Evolutionary conservation across 805 yeast species (phyloP).

Genomic region (Yamadazyma philogaea): DNA sequence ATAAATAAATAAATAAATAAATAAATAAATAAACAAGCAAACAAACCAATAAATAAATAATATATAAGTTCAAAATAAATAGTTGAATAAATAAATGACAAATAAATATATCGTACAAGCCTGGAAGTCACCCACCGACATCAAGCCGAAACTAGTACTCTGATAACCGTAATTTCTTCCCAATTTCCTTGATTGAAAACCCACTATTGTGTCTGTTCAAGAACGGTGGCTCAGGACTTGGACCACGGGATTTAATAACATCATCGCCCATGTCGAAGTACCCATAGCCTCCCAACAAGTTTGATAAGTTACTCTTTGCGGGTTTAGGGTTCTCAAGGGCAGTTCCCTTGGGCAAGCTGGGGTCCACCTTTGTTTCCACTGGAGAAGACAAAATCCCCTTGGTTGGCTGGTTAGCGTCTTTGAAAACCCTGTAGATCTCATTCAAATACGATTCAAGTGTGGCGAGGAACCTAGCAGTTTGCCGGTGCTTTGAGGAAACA

Average conservation of each 20-base stretch:
- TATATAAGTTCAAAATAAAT: no score
- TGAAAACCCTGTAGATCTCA: slow-evolving; percentile 39
- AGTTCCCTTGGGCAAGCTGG: not conserved
- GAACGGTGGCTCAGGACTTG: slow-evolving; percentile 54
- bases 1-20: slow-evolving; percentile 9
- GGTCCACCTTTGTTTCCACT: slow-evolving; percentile 23
- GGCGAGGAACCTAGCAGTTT: slow-evolving; percentile 52
- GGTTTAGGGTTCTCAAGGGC: slow-evolving; percentile 7
- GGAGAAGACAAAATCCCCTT: slow-evolving; percentile 21
- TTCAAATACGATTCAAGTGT: slow-evolving; percentile 50
- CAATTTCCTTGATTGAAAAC: slow-evolving; percentile 53
- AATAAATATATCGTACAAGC: no score
- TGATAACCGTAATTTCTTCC: slow-evolving; percentile 59
- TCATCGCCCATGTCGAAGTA: slow-evolving; percentile 58
- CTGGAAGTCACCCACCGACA: no score
- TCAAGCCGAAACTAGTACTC: slow-evolving; percentile 44
- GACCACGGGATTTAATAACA: slow-evolving; percentile 52
- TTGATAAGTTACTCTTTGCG: slow-evolving; percentile 23
- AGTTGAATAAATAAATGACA: slow-evolving; percentile 7
- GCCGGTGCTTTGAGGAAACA: slow-evolving; percentile 59
- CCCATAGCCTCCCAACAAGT: slow-evolving; percentile 56
- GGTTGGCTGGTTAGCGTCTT: slow-evolving; percentile 20
- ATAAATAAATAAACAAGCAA: slow-evolving; percentile 13
- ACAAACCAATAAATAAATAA: slow-evolving; percentile 1
- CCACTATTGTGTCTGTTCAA: slow-evolving; percentile 36